phyloP scores from a whole-genome alignment of 2,329 filamentous ascomycete species.

The Ophiostoma fasciatum region DNA sequence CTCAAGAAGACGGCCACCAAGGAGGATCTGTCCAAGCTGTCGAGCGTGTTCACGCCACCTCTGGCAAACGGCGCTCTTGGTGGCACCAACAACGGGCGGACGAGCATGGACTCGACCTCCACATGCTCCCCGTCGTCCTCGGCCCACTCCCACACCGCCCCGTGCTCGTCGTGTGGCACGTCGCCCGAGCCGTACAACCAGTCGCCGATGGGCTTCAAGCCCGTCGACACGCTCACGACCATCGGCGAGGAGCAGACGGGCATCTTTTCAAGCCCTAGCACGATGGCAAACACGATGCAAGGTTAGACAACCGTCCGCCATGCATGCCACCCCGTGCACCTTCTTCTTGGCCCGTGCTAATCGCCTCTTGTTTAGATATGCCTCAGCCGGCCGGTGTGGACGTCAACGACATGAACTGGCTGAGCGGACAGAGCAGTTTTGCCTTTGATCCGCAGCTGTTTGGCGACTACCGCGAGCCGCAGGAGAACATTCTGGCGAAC shows the following conservation, averaged over 20 bases:
- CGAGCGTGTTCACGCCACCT: slow-evolving; percentile 44
- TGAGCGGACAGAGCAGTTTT: slow-evolving; percentile 66
- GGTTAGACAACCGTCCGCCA: slow-evolving; percentile 10
- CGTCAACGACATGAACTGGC: slow-evolving; percentile 52
- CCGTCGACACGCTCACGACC: slow-evolving; percentile 45
- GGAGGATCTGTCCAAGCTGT: slow-evolving; percentile 39
- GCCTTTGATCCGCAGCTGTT: slow-evolving; percentile 88
- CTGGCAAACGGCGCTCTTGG: slow-evolving; percentile 28
- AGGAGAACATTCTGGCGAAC: slow-evolving; percentile 59
- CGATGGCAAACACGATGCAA: slow-evolving; percentile 21
- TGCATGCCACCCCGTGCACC: too few relatives aligned
- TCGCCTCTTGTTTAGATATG: too few relatives aligned
- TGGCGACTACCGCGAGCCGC: slow-evolving; percentile 80
- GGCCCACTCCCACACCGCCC: slow-evolving; percentile 42
- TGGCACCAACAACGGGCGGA: slow-evolving; percentile 30
- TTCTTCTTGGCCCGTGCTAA: too few relatives aligned
- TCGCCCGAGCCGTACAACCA: slow-evolving; percentile 64
- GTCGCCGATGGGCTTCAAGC: slow-evolving; percentile 52
- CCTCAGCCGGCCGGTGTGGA: slow-evolving; percentile 28
- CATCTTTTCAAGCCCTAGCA: too few relatives aligned
- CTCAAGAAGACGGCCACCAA: slow-evolving; percentile 24
- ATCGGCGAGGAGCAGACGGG: slow-evolving; percentile 53
- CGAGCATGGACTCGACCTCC: slow-evolving; percentile 36
- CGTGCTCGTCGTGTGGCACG: slow-evolving; percentile 56
- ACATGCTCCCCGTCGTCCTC: slow-evolving; percentile 51